Percentiles rank a stretch among this genome's conserved stretches.
phyloP scores from a whole-genome alignment of 1,284 basidiomycete genomes.

The Moniliophthora roreri region DNA sequence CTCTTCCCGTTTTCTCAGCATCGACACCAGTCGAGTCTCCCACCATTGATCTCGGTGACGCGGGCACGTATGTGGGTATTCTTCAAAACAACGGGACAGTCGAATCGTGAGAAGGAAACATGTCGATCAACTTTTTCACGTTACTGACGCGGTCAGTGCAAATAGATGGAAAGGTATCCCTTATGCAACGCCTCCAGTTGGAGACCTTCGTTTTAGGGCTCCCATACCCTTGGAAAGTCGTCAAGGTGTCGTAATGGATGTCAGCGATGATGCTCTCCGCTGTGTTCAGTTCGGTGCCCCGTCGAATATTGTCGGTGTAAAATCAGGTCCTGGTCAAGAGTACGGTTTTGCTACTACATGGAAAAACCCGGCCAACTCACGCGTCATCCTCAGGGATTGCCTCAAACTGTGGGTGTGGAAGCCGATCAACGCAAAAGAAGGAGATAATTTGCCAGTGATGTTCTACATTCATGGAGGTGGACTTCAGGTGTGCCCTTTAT shows the following conservation, averaged over 20 bases:
- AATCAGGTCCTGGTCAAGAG: neutral
- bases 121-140: neutral
- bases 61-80: neutral
- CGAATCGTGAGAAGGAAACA: neutral
- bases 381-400: neutral
- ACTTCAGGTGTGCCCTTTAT: neutral
- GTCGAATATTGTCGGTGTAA: neutral
- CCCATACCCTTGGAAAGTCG: neutral
- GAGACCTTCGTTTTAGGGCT: neutral
- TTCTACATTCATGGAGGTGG: neutral
- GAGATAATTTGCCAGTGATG: neutral
- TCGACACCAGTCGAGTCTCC: neutral
- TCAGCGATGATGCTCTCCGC: neutral
- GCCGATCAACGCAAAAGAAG: neutral
- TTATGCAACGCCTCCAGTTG: neutral
- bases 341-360: too few species aligned
- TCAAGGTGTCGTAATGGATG: neutral
- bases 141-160: neutral
- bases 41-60: neutral
- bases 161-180: neutral
- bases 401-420: neutral
- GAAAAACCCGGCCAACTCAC: too few species aligned
- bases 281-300: neutral
- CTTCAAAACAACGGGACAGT: neutral
- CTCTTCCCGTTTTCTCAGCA: too few species aligned